These are phyloP conservation scores for Stentor roeselii DNA, from an alignment of 73 alveolate species.

Conservation along the genomic window DNA sequence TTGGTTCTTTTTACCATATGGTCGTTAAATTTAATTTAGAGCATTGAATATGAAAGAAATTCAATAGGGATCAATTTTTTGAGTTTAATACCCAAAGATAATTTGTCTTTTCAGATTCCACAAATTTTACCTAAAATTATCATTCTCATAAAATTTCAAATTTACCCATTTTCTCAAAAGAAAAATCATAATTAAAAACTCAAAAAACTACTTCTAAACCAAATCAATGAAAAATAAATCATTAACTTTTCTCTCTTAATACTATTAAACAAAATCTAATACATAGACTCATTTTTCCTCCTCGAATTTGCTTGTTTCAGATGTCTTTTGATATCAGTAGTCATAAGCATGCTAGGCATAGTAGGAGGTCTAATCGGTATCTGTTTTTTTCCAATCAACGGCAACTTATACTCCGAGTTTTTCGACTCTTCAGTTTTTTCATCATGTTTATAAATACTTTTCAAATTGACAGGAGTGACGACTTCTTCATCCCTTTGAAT, in stretches of 20 bases:
- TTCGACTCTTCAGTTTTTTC: background rate
- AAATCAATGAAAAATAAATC: too few species aligned
- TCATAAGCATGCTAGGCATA: background rate
- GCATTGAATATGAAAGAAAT: too few species aligned
- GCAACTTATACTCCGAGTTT: background rate
- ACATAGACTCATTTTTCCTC: constrained; percentile 14
- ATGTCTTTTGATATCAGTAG: constrained; percentile 14
- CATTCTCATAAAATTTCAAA: too few species aligned
- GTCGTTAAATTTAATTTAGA: background rate
- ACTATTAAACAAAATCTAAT: too few species aligned
- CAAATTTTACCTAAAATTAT: too few species aligned
- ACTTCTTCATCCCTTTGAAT: constrained; percentile 1
- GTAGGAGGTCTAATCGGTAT: constrained; percentile 17
- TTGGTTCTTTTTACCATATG: background rate
- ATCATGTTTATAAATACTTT: constrained; percentile 2
- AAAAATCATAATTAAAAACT: too few species aligned
- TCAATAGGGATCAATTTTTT: too few species aligned
- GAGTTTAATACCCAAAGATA: too few species aligned
- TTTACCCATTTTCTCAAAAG: too few species aligned
- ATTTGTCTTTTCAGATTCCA: too few species aligned
- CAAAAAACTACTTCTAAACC: too few species aligned
- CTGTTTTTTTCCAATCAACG: background rate
- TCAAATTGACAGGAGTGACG: background rate
- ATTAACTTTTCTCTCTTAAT: too few species aligned
- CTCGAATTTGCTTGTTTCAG: constrained; percentile 13